phyloP scores from a whole-genome alignment of 1,284 basidiomycete species.

The Apiotrichum laibachii region DNA sequence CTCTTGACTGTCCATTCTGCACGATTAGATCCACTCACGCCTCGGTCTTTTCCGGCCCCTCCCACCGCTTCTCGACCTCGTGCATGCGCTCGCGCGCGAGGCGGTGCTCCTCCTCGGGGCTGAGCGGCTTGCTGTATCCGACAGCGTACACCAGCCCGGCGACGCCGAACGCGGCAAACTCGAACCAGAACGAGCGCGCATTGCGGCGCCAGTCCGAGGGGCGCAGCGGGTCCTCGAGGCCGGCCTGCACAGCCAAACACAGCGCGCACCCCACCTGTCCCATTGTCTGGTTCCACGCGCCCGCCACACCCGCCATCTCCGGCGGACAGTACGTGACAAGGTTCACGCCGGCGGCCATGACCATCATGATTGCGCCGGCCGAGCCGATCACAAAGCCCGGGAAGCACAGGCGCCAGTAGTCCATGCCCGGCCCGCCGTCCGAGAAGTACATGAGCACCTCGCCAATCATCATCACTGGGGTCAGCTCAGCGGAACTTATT shows the following conservation, averaged over 20 bases:
- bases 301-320: slow-evolving; percentile 47
- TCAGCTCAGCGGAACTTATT: not conserved
- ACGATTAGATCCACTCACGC: too few relatives aligned
- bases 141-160: slow-evolving; percentile 29
- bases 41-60: not conserved
- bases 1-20: too few relatives aligned
- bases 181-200: slow-evolving; percentile 36
- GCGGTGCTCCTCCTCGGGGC: slow-evolving; percentile 37
- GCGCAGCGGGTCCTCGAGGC: slow-evolving; percentile 34
- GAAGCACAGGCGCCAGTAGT: slow-evolving; percentile 47
- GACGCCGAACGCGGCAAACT: slow-evolving; percentile 33
- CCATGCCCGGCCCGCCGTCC: slow-evolving; percentile 37
- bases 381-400: slow-evolving; percentile 32
- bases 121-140: slow-evolving; percentile 32
- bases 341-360: slow-evolving; percentile 32
- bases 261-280: slow-evolving; percentile 38
- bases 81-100: slow-evolving; percentile 33
- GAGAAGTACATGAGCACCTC: slow-evolving; percentile 37
- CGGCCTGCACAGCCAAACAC: slow-evolving; percentile 44
- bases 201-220: slow-evolving; percentile 32
- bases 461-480: slow-evolving; percentile 31
- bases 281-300: slow-evolving; percentile 44
- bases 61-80: slow-evolving; percentile 14
- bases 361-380: slow-evolving; percentile 28
- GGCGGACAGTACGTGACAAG: slow-evolving; percentile 35